Conservation (phyloP, 495 filamentous ascomycete genomes). For the Corynascus novoguineensis region DNA sequence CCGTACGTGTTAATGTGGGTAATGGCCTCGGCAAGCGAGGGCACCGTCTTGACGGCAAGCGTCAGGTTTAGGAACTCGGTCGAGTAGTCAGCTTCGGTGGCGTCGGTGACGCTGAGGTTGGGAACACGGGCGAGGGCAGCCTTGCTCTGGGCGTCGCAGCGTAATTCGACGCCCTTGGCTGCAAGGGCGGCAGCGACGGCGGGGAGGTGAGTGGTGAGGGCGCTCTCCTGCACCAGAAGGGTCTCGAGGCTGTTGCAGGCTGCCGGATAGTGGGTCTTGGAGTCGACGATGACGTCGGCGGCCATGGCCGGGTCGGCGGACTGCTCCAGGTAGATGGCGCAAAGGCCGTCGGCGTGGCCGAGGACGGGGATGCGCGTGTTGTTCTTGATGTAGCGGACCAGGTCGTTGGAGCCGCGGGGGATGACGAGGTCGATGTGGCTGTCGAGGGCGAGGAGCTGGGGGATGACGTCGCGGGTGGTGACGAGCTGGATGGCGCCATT, state of each 20-base stretch:
- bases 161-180: constrained; percentile 71
- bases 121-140: constrained; percentile 47
- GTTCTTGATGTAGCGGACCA: constrained; percentile 84
- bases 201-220: constrained; percentile 64
- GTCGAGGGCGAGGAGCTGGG: constrained; percentile 75
- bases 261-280: constrained; percentile 92
- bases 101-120: constrained; percentile 50
- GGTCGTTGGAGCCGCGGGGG: constrained; percentile 85
- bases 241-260: constrained; percentile 93
- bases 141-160: constrained; percentile 69
- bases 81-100: constrained; percentile 64
- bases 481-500: constrained; percentile 87
- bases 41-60: constrained; percentile 77
- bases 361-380: constrained; percentile 93
- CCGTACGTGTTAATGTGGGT: constrained; percentile 85
- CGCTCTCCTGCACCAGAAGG: constrained; percentile 72
- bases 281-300: constrained; percentile 76
- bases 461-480: constrained; percentile 81
- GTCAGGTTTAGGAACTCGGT: constrained; percentile 87
- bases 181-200: constrained; percentile 64
- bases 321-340: constrained; percentile 77
- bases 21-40: constrained; percentile 63
- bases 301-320: constrained; percentile 70
- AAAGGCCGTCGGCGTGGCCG: constrained; percentile 93
- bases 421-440: constrained; percentile 91